Base-by-base conservation (phyloP, 192 early-diverging fungal genomes). In the Thamnidium elegans region DNA sequence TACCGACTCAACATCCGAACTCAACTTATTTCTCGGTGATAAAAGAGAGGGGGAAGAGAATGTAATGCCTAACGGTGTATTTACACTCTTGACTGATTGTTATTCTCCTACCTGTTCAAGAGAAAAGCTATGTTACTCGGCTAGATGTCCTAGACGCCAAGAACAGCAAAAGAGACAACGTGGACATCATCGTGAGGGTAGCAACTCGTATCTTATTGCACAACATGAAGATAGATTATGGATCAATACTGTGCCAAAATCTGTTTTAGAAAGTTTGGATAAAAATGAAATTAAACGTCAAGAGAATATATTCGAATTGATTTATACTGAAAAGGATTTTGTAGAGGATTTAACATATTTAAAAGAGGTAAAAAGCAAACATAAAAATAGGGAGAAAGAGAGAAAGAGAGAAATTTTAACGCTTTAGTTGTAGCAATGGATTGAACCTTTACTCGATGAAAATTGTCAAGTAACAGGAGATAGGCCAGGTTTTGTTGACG, bases 241-340 rank as follows among this genome's bases (percentile, higher is more conserved):
- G 96, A 82, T 87, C 32, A 87, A 81, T 50, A 85, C 87, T 1
- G 94, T 96, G 7, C 87, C 93, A 5, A 81, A 81, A 62, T 83
- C 88, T 10, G 77, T 98, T 23, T 71, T 88, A 7, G 85, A 90
- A 34, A 84, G 84, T 0, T 78, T 93, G 2, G 86, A 86, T 15
- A 75, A 86, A 42, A 67, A 81, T 21, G 94, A 99, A 67, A 83
- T 88, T 63, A 91, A 93, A 65, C 85, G 95, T 0, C 96, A 99
- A 71, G 94, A 99, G 71, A 84, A 86, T 32, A 92, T 99, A 66
- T 96, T 87, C 74, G 96, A 99, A 77, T 65, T 97, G 54, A 91
- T 96, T 34, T 86, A 92, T 48, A 94, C 89, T 4, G 92, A 99
- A 69, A 87, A 89, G 55, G 90, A 96, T 71, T 99, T 93, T 82